A percentile compares a stretch with the other conserved stretches of the same genome.
These are phyloP conservation scores for Paecilomyces variotii DNA, from an alignment of 2,329 filamentous ascomycete genomes.

Conservation along the genomic window DNA sequence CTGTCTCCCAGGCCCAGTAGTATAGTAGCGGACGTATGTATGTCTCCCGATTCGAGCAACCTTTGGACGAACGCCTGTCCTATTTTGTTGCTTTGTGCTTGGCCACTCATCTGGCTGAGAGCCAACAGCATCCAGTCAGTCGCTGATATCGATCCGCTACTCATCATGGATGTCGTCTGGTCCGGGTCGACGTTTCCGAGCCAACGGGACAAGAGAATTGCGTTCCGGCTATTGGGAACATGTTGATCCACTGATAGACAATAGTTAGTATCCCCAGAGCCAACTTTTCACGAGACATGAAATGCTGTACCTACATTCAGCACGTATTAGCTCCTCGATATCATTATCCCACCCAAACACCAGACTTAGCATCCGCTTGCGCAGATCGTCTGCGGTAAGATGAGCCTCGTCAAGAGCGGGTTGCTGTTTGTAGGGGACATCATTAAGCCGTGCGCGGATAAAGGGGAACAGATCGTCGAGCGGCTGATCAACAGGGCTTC, in stretches of 20 bases:
- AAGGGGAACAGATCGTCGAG: conserved; percentile 78
- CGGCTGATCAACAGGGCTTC: conserved; percentile 66
- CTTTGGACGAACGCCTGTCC: conserved; percentile 86
- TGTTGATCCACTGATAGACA: conserved; percentile 54
- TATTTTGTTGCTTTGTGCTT: conserved; percentile 77
- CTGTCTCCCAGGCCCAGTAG: conserved; percentile 86
- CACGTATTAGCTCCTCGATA: conserved; percentile 68
- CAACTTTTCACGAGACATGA: not conserved
- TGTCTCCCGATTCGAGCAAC: conserved; percentile 77
- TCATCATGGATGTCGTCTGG: conserved; percentile 65
- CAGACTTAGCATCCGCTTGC: conserved; percentile 81
- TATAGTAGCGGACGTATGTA: conserved; percentile 87
- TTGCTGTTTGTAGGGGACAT: conserved; percentile 71
- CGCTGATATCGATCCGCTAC: conserved; percentile 78
- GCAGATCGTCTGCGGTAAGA: conserved; percentile 67
- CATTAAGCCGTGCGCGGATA: conserved; percentile 69
- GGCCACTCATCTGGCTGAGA: conserved; percentile 74
- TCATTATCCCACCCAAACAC: conserved; percentile 95
- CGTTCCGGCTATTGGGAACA: conserved; percentile 62
- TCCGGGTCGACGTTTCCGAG: conserved; percentile 77
- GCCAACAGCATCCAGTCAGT: conserved; percentile 97
- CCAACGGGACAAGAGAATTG: conserved; percentile 86
- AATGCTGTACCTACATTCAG: conserved; percentile 54
- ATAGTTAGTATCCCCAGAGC: conserved; percentile 9
- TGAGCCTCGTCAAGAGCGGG: conserved; percentile 49